phyloP scores from a whole-genome alignment of 345 rosid genomes.

The Stellera chamaejasme region DNA sequence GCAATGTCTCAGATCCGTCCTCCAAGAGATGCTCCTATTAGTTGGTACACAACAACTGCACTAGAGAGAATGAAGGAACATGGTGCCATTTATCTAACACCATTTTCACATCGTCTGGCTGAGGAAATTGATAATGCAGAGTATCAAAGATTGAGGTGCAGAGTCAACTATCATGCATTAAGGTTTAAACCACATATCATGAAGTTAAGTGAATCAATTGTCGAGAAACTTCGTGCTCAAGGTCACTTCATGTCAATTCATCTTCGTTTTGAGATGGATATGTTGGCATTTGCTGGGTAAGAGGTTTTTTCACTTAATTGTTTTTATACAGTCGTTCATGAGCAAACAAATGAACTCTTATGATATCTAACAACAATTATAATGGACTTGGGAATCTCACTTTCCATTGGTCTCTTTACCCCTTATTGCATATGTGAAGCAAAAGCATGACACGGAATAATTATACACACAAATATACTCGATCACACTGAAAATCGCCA shows the following conservation, averaged over 20 bases:
- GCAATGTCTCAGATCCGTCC: constrained; percentile 56
- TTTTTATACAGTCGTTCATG: constrained; percentile 7
- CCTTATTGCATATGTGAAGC: too few relatives aligned
- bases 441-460: too few relatives aligned
- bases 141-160: constrained; percentile 93
- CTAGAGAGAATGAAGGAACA: constrained; percentile 85
- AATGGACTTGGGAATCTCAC: too few relatives aligned
- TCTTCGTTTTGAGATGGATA: constrained; percentile 99
- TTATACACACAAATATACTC: too few relatives aligned
- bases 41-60: constrained; percentile 84
- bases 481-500: too few relatives aligned
- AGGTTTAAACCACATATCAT: constrained; percentile 89
- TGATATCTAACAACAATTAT: too few relatives aligned
- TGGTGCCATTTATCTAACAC: constrained; percentile 92
- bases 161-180: constrained; percentile 97
- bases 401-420: too few relatives aligned
- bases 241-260: constrained; percentile 99
- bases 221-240: constrained; percentile 88
- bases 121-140: constrained; percentile 92
- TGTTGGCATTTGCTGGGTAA: constrained; percentile 99
- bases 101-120: constrained; percentile 96
- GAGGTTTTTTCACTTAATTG: constrained; percentile 16
- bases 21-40: constrained; percentile 88
- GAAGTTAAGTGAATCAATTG: constrained; percentile 86
- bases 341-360: background rate